Conservation (phyloP, 768 basidiomycete genomes). For the Coprinopsis strossmayeri region DNA sequence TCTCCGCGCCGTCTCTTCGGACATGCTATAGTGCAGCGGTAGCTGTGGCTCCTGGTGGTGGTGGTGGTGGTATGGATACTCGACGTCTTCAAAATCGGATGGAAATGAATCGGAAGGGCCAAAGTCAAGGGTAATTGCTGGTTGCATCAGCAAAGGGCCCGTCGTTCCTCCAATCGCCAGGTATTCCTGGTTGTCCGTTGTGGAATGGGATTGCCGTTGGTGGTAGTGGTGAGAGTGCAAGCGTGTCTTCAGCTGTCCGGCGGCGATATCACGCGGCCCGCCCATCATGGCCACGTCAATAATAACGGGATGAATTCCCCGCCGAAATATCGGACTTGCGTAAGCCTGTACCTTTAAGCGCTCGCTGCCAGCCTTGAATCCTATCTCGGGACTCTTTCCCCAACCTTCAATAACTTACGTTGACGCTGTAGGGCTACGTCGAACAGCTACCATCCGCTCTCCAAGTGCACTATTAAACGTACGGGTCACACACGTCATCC, state of each 20-base stretch:
- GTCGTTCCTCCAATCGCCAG: no score
- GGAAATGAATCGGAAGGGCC: slow-evolving; percentile 48
- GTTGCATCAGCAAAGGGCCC: slow-evolving; percentile 38
- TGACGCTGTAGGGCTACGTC: no score
- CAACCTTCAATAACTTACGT: no score
- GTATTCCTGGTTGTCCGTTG: no score
- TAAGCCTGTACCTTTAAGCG: no score
- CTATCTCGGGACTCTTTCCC: no score
- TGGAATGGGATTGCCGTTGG: slow-evolving; percentile 11
- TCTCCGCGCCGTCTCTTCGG: slow-evolving; percentile 62
- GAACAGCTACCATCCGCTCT: no score
- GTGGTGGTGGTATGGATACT: slow-evolving; percentile 39
- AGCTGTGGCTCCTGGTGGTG: slow-evolving; percentile 26
- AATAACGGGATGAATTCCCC: no score
- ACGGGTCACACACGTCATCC: no score
- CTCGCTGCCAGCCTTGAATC: no score
- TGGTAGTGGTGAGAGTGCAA: slow-evolving; percentile 5
- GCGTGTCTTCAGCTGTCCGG: slow-evolving; percentile 13
- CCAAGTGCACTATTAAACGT: no score
- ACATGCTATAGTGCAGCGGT: slow-evolving; percentile 42
- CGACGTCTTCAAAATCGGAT: slow-evolving; percentile 68
- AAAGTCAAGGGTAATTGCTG: slow-evolving; percentile 67
- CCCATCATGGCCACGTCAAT: slow-evolving; percentile 28
- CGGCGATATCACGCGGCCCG: slow-evolving; percentile 2
- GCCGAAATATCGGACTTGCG: no score